Evolutionary conservation across 2,329 filamentous ascomycete species (phyloP), one percentile per base, ranked within the genome.

Genomic region (Pleomassaria siparia): DNA sequence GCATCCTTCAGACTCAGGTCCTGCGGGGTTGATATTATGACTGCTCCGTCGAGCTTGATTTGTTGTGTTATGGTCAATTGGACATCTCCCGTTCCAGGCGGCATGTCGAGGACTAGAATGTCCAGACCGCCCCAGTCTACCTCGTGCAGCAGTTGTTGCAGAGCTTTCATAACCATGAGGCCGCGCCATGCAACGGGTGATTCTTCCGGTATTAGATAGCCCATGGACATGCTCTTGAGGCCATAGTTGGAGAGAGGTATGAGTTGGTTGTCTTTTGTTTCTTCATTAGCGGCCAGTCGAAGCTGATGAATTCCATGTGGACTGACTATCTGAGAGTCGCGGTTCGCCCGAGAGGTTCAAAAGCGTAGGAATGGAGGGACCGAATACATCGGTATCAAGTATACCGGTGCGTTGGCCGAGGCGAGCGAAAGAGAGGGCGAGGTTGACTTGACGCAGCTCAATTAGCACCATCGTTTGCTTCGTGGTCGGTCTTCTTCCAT

Each of bases 181-280:
- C 94, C 94, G 43, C 94, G 84, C 94, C 94, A 99, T 25, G 94
- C 91, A 13, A 99, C 87, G 0, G 91, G 89, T 4, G 89, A 87
- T 10, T 84, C 80, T 55, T 90, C 86, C 16, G 82, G 83, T 1
- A 96, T 84, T 1, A 99, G 80, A 56, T 96, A 97, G 41, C 94
- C 94, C 89, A 99, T 97, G 0, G 91, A 96, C 94, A 99, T 99
- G 45, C 91, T 95, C 72, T 95, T 95, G 47, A 99, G 81, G 32
- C 94, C 94, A 75, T 97, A 97, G 66, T 95, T 96, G 18, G 88
- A 91, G 20, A 99, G 74, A 0, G 94, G 94, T 1, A 97, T 64
- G 3, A 99, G 80, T 61, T 91, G 86, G 62, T 91, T 91, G 58
- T 87, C 83, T 89, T 53, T 21, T 15, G 10, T 10, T 8, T 9